Percentiles rank a stretch among this genome's conserved stretches.
These are phyloP conservation scores for Solanum appendiculatum DNA, from an alignment of 257 asterid species.

Conservation along the genomic window DNA sequence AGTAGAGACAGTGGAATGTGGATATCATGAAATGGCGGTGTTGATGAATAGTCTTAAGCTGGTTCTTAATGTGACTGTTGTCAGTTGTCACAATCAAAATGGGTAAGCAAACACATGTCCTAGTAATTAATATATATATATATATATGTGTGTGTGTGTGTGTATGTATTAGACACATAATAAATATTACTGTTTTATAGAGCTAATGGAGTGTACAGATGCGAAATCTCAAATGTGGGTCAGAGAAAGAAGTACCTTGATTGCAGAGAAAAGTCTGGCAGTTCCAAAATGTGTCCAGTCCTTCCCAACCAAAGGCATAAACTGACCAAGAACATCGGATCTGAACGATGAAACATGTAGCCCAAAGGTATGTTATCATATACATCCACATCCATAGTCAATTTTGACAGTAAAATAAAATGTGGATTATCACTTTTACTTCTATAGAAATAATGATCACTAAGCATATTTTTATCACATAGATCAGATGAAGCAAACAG, in stretches of 20 bases:
- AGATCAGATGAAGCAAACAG: not conserved
- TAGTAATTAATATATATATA: no score
- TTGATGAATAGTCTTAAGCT: not conserved
- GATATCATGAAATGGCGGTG: not conserved
- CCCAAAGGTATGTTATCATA: not conserved
- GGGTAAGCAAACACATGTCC: not conserved
- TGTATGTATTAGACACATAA: not conserved
- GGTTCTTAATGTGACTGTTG: not conserved
- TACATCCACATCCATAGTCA: not conserved
- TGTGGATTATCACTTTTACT: not conserved
- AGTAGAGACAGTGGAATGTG: not conserved
- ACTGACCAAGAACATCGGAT: constrained; percentile 99
- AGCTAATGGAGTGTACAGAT: not conserved
- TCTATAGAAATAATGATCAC: not conserved
- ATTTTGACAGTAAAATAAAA: not conserved
- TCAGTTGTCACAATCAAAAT: not conserved
- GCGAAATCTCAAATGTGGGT: not conserved
- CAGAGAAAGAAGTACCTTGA: constrained; percentile 49
- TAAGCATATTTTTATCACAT: not conserved
- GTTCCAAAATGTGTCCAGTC: constrained; percentile 99
- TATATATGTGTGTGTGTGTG: no score
- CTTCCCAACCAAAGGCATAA: constrained; percentile 98
- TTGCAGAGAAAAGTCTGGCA: constrained; percentile 94
- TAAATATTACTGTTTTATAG: not conserved
- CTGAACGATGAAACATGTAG: constrained; percentile 22